A percentile compares a stretch with the other conserved stretches of the same genome.
phyloP scores from a whole-genome alignment of 768 basidiomycete genomes.

The Cystobasidium ongulense region DNA sequence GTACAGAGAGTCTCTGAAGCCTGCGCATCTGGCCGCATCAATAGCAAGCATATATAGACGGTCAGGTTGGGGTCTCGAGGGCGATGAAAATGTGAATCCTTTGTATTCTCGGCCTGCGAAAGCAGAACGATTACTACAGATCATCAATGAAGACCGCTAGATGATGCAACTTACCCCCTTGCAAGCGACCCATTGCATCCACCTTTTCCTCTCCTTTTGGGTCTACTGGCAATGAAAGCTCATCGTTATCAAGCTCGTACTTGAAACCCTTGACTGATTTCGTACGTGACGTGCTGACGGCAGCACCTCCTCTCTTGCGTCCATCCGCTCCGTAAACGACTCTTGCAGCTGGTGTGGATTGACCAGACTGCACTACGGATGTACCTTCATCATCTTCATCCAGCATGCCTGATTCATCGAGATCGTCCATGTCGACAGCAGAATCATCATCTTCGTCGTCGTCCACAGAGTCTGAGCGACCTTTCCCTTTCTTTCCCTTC shows the following conservation, averaged over 20 bases:
- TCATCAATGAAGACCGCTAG: background rate
- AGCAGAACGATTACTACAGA: background rate
- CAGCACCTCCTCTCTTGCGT: slow-evolving; percentile 7
- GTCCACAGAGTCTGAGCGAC: background rate
- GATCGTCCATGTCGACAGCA: slow-evolving; percentile 52
- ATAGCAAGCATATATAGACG: slow-evolving; percentile 91
- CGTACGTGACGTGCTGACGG: slow-evolving; percentile 46
- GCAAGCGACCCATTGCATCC: slow-evolving; percentile 69
- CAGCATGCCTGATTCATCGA: slow-evolving; percentile 57
- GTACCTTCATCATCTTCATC: slow-evolving; percentile 50
- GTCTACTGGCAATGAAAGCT: slow-evolving; percentile 73
- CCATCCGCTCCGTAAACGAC: background rate
- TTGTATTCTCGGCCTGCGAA: slow-evolving; percentile 72
- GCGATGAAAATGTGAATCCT: slow-evolving; percentile 76
- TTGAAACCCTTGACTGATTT: slow-evolving; percentile 53
- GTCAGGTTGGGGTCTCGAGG: slow-evolving; percentile 66
- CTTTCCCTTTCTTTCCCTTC: slow-evolving; percentile 4
- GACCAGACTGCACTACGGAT: slow-evolving; percentile 28
- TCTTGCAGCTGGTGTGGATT: background rate
- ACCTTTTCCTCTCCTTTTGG: slow-evolving; percentile 86
- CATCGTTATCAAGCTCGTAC: slow-evolving; percentile 77
- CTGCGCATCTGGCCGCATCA: slow-evolving; percentile 90
- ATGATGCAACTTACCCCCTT: slow-evolving; percentile 58
- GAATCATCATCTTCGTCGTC: background rate
- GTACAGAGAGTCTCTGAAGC: slow-evolving; percentile 94